Evolutionary conservation across 768 basidiomycete species (phyloP).

Genomic region (Lactifluus pinguis): DNA sequence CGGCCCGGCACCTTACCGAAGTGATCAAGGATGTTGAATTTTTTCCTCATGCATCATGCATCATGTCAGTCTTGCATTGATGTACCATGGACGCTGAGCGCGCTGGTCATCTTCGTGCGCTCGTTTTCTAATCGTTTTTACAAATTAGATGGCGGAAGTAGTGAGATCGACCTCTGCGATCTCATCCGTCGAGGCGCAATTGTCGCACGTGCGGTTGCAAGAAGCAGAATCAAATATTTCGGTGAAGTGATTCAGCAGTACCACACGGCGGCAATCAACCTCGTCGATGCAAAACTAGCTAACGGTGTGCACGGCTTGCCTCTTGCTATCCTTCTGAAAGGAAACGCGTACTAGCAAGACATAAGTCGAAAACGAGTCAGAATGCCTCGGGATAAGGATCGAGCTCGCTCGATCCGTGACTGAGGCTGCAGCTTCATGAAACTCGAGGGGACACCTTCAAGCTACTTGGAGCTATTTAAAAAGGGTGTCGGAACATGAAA

Average conservation of each 20-base stretch:
- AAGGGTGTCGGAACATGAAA: no score
- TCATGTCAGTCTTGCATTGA: no score
- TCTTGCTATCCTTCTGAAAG: constrained; percentile 60
- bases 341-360: no score
- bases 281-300: constrained; percentile 73
- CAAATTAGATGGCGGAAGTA: constrained; percentile 41
- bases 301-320: constrained; percentile 56
- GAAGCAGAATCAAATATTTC: constrained; percentile 62
- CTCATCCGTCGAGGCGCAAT: constrained; percentile 38
- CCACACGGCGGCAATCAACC: constrained; percentile 77
- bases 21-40: not conserved
- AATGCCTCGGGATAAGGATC: no score
- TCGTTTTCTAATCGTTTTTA: constrained; percentile 26
- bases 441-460: no score
- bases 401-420: no score
- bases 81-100: constrained; percentile 7
- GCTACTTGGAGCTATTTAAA: no score
- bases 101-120: constrained; percentile 4
- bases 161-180: constrained; percentile 55
- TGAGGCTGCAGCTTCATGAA: no score
- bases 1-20: constrained; percentile 8
- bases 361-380: no score
- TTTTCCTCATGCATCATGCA: not conserved
- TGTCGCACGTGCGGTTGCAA: constrained; percentile 75
- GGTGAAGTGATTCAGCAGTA: constrained; percentile 83